Evolutionary conservation across 2,329 filamentous ascomycete genomes (phyloP), one percentile per base, ranked within the genome.

Genomic region (Alternaria brassicae): DNA sequence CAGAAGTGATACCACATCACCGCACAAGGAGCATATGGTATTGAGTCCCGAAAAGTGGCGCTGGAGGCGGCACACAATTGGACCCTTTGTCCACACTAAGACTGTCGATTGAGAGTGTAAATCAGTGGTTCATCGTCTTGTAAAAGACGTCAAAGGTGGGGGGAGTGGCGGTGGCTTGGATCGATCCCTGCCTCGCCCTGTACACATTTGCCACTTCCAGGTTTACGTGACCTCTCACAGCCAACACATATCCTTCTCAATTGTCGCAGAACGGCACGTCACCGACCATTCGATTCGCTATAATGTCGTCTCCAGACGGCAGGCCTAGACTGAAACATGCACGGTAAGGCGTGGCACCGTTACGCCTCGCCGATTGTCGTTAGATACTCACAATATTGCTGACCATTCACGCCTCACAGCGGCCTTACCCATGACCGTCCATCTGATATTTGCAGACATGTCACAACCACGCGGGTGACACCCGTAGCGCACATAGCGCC

Each of bases 1-100:
- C 67, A 23, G 76, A 72, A 50, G 69, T 71, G 39, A 86, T 92
- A 61, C 91, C 92, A 5, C 93, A 97, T 79, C 93, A 97, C 79
- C 85, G 93, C 64, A 97, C 93, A 41, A 86, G 93, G 75, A 96
- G 92, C 73, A 97, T 97, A 62, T 97, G 93, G 93, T 97, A 97
- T 78, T 97, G 30, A 56, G 42, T n/a, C n/a, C 36, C 21, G 34
- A 15, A 34, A 41, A 12, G n/a, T 19, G 19, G 23, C 17, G 19
- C 25, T 21, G 36, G 13, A 13, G 21, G 6, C 17, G 32, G 39
- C n/a, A 34, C 9, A 21, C 17, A 34, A 45, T 30, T 23, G 30
- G 12, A 47, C 13, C 21, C 8, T 32, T 32, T 7, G 13, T 15
- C 17, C 12, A 13, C 25, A 7, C 34, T 44, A 36, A n/a, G 17